Conservation (phyloP, 305 asterid species). For the Solanum hybrid region DNA sequence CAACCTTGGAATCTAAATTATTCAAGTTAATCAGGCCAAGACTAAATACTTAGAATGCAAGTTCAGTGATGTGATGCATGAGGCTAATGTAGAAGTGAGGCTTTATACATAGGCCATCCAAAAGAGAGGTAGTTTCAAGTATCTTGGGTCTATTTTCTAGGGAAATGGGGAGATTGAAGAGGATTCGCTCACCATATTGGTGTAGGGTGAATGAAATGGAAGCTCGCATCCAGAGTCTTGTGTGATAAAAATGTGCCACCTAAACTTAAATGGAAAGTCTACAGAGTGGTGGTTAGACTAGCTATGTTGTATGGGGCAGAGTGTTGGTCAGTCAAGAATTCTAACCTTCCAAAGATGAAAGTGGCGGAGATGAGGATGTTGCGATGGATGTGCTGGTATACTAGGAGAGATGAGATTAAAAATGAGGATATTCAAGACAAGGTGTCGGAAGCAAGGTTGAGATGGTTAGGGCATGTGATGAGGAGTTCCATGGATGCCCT, state of each 20-base stretch:
- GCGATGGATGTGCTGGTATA: background rate
- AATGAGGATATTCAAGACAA: background rate
- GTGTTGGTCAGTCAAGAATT: background rate
- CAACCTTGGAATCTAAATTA: background rate
- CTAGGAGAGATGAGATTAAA: background rate
- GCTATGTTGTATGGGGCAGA: background rate
- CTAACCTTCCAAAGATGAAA: background rate
- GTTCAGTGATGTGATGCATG: background rate
- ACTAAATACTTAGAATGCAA: background rate
- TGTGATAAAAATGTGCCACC: background rate
- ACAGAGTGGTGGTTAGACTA: background rate
- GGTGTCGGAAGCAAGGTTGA: background rate
- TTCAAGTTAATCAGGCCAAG: background rate
- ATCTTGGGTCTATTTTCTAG: background rate
- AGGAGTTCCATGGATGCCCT: background rate
- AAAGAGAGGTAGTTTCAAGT: background rate
- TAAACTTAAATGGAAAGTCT: background rate
- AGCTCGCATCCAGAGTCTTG: background rate
- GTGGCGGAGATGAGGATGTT: background rate
- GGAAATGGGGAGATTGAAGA: background rate
- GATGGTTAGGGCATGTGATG: background rate
- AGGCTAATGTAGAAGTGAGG: background rate
- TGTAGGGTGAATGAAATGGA: background rate
- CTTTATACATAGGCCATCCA: background rate
- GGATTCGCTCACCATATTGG: background rate